A percentile compares a stretch with the other conserved stretches of the same genome.
These are phyloP conservation scores for Calophaca sinica DNA, from an alignment of 306 rosid species.

Conservation along the genomic window DNA sequence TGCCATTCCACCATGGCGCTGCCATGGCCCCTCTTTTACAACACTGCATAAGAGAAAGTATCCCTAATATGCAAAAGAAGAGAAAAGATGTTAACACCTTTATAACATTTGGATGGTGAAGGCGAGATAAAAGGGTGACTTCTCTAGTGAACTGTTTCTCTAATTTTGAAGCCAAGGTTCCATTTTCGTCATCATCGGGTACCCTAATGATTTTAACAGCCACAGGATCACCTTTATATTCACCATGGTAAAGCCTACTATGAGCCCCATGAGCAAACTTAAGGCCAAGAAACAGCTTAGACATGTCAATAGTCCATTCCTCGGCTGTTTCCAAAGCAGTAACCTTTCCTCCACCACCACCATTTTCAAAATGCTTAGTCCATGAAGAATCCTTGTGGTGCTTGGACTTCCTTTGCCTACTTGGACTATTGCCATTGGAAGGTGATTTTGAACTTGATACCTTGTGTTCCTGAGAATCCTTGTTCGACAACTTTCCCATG, in stretches of 20 bases:
- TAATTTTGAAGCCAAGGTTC: conserved; percentile 65
- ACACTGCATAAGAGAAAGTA: conserved; percentile 8
- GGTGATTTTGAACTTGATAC: conserved; percentile 42
- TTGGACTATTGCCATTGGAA: conserved; percentile 51
- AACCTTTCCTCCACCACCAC: conserved; percentile 71
- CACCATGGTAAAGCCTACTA: conserved; percentile 93
- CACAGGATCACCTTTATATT: conserved; percentile 73
- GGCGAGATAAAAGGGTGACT: conserved; percentile 82
- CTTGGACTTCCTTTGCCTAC: conserved; percentile 50
- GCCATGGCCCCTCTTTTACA: too few species aligned
- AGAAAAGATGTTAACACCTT: conserved; percentile 63
- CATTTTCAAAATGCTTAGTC: conserved; percentile 74
- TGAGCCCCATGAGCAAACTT: conserved; percentile 98
- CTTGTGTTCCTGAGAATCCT: conserved; percentile 50
- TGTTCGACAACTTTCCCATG: conserved; percentile 53
- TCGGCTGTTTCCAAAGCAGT: conserved; percentile 77
- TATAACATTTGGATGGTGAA: conserved; percentile 78
- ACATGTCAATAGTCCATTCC: conserved; percentile 79
- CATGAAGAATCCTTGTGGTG: conserved; percentile 66
- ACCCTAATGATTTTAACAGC: conserved; percentile 84
- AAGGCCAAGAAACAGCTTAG: conserved; percentile 79
- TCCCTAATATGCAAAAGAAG: conserved; percentile 2
- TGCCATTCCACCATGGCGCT: too few species aligned
- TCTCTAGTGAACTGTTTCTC: conserved; percentile 84
- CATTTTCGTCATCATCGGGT: conserved; percentile 83